Base-by-base conservation (phyloP, 257 asterid species). In the Rhazya stricta region DNA sequence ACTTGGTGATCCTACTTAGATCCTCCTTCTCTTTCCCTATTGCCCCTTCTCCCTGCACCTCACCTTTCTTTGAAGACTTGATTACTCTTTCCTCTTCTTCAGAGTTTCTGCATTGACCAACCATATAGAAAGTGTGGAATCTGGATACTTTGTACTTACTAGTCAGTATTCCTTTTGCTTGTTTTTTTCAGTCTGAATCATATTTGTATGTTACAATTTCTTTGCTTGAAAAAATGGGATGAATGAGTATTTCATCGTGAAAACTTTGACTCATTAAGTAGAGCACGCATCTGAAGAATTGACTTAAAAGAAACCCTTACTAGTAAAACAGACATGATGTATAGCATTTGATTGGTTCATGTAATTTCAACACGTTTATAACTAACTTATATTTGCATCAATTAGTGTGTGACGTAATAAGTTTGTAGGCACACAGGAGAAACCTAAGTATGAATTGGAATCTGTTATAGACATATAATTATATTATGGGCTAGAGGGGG, bases 1-100 rank as follows among this genome's bases (percentile, higher is more conserved):
- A 62, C 53, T 79, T 36, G 65, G 65, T 37, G 29, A 39, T 25
- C 48, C 61, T 67, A 51, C 41, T 74, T 30, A 42, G 69, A 56
- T 71, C 68, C 54, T 61, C 36, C 9, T 60, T 36, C 61, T 37
- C 27, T 51, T 60, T 60, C 74, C 32, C n/a, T 16, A 60, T 16
- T 10, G 19, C 30, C 41, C 51, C 0, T 39, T 50, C 25, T 70
- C 6, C 34, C 2, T 12, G 5, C 46, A 16, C 2, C 6, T 34
- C 9, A 1, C 19, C 5, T 15, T 2, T 21, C 48, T 4, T 10
- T 13, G 10, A 10, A 48, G 11, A 1, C 54, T 48, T 48, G 54
- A 48, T 12, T 48, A 48, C 54, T 4, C 5, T 7, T 51, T 4
- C 9, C 25, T 51, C 25, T 48, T 1, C 21, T 51, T 51, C 5